phyloP scores from a whole-genome alignment of 1,284 basidiomycete genomes.

The Leccinum griseonigrum region DNA sequence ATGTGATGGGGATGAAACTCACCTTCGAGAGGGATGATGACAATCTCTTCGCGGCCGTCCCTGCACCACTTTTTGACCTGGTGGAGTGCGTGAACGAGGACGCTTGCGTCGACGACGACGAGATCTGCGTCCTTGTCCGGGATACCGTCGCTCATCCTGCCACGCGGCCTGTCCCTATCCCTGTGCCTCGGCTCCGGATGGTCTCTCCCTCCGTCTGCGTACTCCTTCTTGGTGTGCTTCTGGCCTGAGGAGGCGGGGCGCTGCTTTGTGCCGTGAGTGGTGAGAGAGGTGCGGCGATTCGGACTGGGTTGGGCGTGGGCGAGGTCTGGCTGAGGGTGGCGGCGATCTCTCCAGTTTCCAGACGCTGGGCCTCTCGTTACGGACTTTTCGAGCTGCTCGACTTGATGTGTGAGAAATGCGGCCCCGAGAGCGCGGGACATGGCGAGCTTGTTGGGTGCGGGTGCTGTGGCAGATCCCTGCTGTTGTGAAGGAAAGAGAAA shows the following conservation, averaged over 20 bases:
- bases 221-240: slow-evolving; percentile 30
- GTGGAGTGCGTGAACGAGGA: slow-evolving; percentile 80
- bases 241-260: slow-evolving; percentile 21
- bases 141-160: slow-evolving; percentile 37
- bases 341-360: slow-evolving; percentile 60
- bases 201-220: slow-evolving; percentile 33
- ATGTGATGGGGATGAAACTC: slow-evolving; percentile 24
- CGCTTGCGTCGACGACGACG: slow-evolving; percentile 83
- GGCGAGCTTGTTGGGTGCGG: slow-evolving; percentile 53
- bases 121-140: slow-evolving; percentile 64
- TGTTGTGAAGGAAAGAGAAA: slow-evolving; percentile 1
- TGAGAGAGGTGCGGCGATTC: slow-evolving; percentile 33
- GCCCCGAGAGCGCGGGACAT: slow-evolving; percentile 84
- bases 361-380: slow-evolving; percentile 52
- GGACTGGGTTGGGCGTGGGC: slow-evolving; percentile 18
- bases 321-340: slow-evolving; percentile 26
- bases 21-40: slow-evolving; percentile 90
- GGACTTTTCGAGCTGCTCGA: slow-evolving; percentile 77
- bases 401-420: slow-evolving; percentile 79
- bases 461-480: slow-evolving; percentile 24
- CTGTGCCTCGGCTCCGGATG: slow-evolving; percentile 20
- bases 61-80: slow-evolving; percentile 81
- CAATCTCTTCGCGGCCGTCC: slow-evolving; percentile 63
- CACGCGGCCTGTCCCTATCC: slow-evolving; percentile 25
- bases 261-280: slow-evolving; percentile 29